phyloP scores from a whole-genome alignment of 768 basidiomycete genomes.

The Lactifluus piperatus region DNA sequence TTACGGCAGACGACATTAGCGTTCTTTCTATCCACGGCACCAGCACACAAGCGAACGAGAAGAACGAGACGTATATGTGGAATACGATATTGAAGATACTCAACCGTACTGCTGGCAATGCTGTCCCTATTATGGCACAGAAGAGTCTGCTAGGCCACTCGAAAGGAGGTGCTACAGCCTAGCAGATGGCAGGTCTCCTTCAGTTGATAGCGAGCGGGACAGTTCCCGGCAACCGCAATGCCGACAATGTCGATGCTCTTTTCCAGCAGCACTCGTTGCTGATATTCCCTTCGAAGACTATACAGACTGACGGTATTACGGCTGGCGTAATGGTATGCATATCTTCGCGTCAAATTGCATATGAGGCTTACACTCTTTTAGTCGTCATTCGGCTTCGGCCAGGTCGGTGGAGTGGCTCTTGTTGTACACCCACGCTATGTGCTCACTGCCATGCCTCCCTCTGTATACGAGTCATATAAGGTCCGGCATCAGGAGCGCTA shows the following conservation, averaged over 20 bases:
- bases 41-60: slow-evolving; percentile 85
- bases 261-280: slow-evolving; percentile 86
- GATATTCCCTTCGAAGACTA: slow-evolving; percentile 96
- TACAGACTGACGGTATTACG: slow-evolving; percentile 87
- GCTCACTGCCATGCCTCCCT: slow-evolving; percentile 44
- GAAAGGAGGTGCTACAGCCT: slow-evolving; percentile 98
- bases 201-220: slow-evolving; percentile 81
- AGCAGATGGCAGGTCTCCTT: slow-evolving; percentile 90
- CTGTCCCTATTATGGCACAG: slow-evolving; percentile 95
- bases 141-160: slow-evolving; percentile 96
- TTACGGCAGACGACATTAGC: slow-evolving; percentile 88
- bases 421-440: too few relatives aligned
- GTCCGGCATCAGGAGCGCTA: slow-evolving; percentile 56
- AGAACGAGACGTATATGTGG: slow-evolving; percentile 97
- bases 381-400: slow-evolving; percentile 23
- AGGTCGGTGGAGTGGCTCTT: too few relatives aligned
- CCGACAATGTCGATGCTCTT: slow-evolving; percentile 91
- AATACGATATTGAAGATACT: slow-evolving; percentile 89
- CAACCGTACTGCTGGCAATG: slow-evolving; percentile 86
- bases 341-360: neutral
- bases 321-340: slow-evolving; percentile 69
- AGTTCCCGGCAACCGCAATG: slow-evolving; percentile 92
- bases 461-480: slow-evolving; percentile 72
- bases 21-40: slow-evolving; percentile 87
- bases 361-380: slow-evolving; percentile 6